These are phyloP conservation scores for Fusarium tupiense DNA, from an alignment of 2,329 filamentous ascomycete species.

Conservation along the genomic window DNA sequence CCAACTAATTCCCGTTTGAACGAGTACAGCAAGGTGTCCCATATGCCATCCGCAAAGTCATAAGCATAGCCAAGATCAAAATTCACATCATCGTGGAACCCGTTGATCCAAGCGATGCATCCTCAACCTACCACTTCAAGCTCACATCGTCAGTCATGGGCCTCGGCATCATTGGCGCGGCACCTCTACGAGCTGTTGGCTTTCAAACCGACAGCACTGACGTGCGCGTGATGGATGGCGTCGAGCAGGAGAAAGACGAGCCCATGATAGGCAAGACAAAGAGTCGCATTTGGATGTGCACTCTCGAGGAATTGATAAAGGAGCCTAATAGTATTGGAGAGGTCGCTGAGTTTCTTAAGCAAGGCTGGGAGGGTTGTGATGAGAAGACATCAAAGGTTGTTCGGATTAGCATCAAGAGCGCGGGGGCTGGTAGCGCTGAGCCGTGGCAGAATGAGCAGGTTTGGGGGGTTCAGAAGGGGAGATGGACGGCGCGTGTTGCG, in stretches of 20 bases:
- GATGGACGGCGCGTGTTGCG: background rate
- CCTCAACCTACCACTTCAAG: background rate
- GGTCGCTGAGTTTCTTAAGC: background rate
- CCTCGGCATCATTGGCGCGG: background rate
- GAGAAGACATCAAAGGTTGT: background rate
- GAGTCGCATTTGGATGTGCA: background rate
- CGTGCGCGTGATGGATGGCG: background rate
- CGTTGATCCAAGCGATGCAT: background rate
- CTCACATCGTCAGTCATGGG: background rate
- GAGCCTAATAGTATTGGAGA: background rate
- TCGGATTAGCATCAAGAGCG: background rate
- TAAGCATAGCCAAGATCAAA: background rate
- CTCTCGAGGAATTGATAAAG: background rate
- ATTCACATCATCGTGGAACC: background rate
- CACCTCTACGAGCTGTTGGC: background rate
- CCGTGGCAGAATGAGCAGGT: background rate
- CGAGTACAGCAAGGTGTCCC: background rate
- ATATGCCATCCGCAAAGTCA: background rate
- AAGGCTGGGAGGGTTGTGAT: background rate
- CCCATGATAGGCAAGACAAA: background rate
- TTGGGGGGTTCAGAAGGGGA: background rate
- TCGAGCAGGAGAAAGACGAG: background rate
- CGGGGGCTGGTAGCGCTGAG: background rate
- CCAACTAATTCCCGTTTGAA: fast-evolving
- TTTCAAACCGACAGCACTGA: background rate